These are phyloP conservation scores for Paspalum notatum DNA, from an alignment of 176 grass and related monocot species.

Conservation along the genomic window DNA sequence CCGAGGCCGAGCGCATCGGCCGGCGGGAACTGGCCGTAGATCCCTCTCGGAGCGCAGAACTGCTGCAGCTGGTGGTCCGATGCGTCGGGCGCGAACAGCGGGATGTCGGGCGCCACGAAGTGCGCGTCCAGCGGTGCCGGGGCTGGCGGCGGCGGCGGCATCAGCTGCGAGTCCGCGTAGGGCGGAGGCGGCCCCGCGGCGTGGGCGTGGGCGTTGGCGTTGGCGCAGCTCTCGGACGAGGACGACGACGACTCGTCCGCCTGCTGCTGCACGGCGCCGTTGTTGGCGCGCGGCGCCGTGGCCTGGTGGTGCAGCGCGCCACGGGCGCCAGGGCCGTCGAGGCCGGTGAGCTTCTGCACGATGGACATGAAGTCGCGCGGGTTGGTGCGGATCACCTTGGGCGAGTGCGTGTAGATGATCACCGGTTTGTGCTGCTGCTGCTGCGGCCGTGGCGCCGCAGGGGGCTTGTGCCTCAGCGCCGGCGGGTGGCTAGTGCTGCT, in stretches of 20 bases:
- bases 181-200: background rate
- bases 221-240: constrained; percentile 53
- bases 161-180: constrained; percentile 36
- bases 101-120: constrained; percentile 54
- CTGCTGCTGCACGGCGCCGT: constrained; percentile 12
- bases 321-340: constrained; percentile 10
- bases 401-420: constrained; percentile 74
- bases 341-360: constrained; percentile 78
- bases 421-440: constrained; percentile 38
- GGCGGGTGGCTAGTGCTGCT: constrained; percentile 5
- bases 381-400: constrained; percentile 68
- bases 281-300: no score
- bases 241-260: constrained; percentile 48
- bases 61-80: constrained; percentile 24
- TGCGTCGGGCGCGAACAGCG: constrained; percentile 37
- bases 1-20: constrained; percentile 4
- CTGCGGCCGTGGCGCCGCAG: background rate
- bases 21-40: constrained; percentile 39
- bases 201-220: constrained; percentile 35
- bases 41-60: constrained; percentile 37
- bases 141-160: constrained; percentile 31
- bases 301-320: background rate
- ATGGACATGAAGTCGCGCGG: constrained; percentile 70
- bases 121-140: constrained; percentile 20
- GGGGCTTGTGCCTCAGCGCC: background rate